Conservation (phyloP, 176 grass and related monocot species). For the Rhipidocladum racemiflorum region DNA sequence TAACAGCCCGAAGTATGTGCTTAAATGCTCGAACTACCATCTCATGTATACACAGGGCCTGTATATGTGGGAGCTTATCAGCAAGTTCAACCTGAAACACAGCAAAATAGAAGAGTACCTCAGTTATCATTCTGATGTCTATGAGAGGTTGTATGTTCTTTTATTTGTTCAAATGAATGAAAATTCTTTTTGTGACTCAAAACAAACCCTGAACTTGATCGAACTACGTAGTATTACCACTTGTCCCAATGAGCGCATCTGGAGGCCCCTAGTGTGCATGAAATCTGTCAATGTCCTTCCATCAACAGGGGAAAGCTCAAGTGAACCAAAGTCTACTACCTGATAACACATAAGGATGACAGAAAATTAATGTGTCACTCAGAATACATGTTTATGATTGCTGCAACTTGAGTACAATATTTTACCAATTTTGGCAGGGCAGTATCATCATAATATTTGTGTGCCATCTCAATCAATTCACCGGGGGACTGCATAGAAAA, state of each 20-base stretch:
- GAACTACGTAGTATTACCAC: conserved; percentile 55
- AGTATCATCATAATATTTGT: conserved; percentile 90
- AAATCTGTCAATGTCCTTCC: conserved; percentile 98
- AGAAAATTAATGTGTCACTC: conserved; percentile 6
- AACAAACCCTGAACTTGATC: conserved; percentile 23
- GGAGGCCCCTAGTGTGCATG: conserved; percentile 97
- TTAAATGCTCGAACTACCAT: conserved; percentile 99
- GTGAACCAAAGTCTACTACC: conserved; percentile 93
- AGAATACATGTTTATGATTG: conserved; percentile 8
- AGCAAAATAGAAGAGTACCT: conserved; percentile 18
- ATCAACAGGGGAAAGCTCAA: conserved; percentile 99
- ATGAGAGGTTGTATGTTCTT: not conserved
- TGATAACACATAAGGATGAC: conserved; percentile 40
- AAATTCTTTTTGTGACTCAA: conserved; percentile 14
- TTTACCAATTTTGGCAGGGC: conserved; percentile 93
- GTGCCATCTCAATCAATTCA: conserved; percentile 93
- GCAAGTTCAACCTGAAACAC: conserved; percentile 83
- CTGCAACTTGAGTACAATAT: conserved; percentile 11
- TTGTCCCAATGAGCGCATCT: conserved; percentile 87
- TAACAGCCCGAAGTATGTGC: conserved; percentile 81
- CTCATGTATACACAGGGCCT: conserved; percentile 95
- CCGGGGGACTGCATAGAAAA: conserved; percentile 63
- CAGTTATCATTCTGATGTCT: conserved; percentile 22
- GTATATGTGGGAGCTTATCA: conserved; percentile 93
- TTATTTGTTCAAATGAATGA: conserved; percentile 23